A percentile compares a stretch with the other conserved stretches of the same genome.
Conservation (phyloP, 2,329 filamentous ascomycete genomes). For the Aureobasidium sp. region DNA sequence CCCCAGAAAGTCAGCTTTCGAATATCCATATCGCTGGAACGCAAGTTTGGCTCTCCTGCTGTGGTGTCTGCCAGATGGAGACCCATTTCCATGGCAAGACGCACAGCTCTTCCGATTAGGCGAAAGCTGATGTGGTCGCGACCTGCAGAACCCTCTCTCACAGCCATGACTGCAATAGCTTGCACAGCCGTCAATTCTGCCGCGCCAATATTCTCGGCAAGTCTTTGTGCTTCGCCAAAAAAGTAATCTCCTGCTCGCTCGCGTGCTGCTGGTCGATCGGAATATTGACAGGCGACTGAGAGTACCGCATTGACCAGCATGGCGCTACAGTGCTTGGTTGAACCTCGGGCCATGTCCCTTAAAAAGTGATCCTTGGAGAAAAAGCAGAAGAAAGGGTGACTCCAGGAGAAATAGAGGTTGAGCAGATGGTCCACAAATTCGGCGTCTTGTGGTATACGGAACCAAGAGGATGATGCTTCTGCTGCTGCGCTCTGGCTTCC, state of each 20-base stretch:
- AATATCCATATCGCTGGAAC: constrained; percentile 37
- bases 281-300: constrained; percentile 34
- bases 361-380: constrained; percentile 64
- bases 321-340: constrained; percentile 57
- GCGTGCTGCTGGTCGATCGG: constrained; percentile 54
- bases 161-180: constrained; percentile 66
- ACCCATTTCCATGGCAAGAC: constrained; percentile 63
- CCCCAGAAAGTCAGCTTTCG: constrained; percentile 47
- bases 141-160: constrained; percentile 59
- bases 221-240: constrained; percentile 57
- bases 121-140: constrained; percentile 65
- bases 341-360: constrained; percentile 53
- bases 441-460: constrained; percentile 24
- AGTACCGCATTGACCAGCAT: constrained; percentile 28
- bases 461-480: constrained; percentile 20
- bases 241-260: constrained; percentile 65
- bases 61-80: constrained; percentile 45
- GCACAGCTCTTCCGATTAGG: constrained; percentile 62
- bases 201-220: constrained; percentile 50
- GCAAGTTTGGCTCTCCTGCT: constrained; percentile 24
- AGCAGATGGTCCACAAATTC: constrained; percentile 29
- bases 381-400: constrained; percentile 65
- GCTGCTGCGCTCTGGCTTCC: background rate
- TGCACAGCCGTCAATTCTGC: constrained; percentile 63
- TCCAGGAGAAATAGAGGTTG: constrained; percentile 41